phyloP scores from a whole-genome alignment of 2,329 filamentous ascomycete species.

The Sporothrix dimorphospora region DNA sequence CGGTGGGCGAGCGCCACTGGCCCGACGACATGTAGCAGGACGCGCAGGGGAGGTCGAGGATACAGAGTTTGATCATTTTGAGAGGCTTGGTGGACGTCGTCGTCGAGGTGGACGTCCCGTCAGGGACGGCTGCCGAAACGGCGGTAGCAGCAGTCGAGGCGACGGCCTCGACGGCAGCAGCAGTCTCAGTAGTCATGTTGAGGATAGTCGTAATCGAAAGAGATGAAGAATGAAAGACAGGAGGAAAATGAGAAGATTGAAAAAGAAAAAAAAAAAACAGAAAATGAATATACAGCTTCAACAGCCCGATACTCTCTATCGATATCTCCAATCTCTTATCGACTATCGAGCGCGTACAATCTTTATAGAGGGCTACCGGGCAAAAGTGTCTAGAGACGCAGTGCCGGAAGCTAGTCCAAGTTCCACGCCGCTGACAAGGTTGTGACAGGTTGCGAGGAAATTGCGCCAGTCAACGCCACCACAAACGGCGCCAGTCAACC shows the following conservation, averaged over 20 bases:
- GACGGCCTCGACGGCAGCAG: not conserved
- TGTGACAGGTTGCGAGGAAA: not conserved
- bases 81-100: no score
- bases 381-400: not conserved
- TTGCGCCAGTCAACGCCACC: not conserved
- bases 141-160: no score
- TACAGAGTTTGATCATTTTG: slow-evolving; percentile 22
- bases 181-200: not conserved
- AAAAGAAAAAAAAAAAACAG: not conserved
- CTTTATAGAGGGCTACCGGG: slow-evolving; percentile 3
- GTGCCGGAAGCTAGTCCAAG: slow-evolving; percentile 2
- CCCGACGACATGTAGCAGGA: slow-evolving; percentile 24
- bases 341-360: not conserved
- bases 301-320: no score
- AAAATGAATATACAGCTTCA: not conserved
- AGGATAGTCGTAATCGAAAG: no score
- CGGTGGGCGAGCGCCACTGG: slow-evolving; percentile 28
- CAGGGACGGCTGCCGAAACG: no score
- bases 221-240: no score
- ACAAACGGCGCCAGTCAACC: not conserved
- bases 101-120: not conserved
- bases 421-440: not conserved
- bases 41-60: slow-evolving; percentile 18
- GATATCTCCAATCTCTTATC: slow-evolving; percentile 9
- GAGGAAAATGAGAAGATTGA: not conserved